Conservation (phyloP, 2,329 filamentous ascomycete genomes). For the Colletotrichum sp. region DNA sequence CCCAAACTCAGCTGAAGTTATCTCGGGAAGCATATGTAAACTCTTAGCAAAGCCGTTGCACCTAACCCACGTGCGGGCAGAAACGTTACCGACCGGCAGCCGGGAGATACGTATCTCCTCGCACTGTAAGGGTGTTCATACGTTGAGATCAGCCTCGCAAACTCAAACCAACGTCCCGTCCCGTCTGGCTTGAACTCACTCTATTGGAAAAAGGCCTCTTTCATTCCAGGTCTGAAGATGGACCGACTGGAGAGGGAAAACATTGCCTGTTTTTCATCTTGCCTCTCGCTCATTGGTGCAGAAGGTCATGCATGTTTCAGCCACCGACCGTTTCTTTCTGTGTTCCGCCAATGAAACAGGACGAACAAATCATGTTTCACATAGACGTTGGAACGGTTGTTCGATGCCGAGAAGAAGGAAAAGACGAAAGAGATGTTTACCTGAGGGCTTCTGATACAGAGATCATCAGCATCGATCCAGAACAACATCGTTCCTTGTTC, state of each 20-base stretch:
- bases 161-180: not conserved
- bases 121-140: not conserved
- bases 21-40: not conserved
- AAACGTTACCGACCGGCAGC: not conserved
- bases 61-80: not conserved
- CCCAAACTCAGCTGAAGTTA: not conserved
- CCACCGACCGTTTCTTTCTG: not conserved
- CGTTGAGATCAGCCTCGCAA: not conserved
- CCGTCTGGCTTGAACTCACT: not conserved
- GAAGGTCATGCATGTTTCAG: not conserved
- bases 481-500: not conserved
- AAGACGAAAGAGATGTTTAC: not conserved
- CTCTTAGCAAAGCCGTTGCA: not conserved
- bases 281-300: not conserved
- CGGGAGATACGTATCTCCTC: not conserved
- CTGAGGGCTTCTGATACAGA: not conserved
- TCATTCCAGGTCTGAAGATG: not conserved
- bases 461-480: not conserved
- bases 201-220: not conserved
- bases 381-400: not conserved
- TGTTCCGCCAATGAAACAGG: not conserved
- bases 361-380: not conserved
- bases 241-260: not conserved
- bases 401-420: not conserved
- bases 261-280: not conserved